phyloP scores from a whole-genome alignment of 2,329 filamentous ascomycete genomes.

The Magnaporthales sp. region DNA sequence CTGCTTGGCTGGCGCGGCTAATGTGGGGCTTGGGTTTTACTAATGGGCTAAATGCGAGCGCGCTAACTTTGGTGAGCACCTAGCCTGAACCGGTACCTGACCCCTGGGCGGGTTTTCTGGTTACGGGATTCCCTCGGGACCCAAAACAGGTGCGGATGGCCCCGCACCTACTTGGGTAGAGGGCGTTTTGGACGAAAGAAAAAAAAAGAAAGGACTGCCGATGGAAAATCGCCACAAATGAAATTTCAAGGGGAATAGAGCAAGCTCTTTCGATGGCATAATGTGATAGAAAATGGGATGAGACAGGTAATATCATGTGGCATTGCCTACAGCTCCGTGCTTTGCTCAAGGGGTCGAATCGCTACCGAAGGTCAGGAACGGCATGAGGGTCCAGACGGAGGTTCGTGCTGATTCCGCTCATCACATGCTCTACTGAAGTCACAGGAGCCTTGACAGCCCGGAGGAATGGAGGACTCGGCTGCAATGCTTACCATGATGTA shows the following conservation, averaged over 20 bases:
- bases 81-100: not conserved
- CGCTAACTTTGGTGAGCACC: not conserved
- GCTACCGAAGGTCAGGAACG: too few relatives aligned
- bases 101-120: not conserved
- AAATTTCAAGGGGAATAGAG: too few relatives aligned
- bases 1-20: not conserved
- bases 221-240: not conserved
- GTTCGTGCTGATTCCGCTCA: not conserved
- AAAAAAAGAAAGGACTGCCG: too few relatives aligned
- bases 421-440: not conserved
- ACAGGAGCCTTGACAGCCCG: not conserved
- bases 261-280: not conserved
- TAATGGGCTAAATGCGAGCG: not conserved
- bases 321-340: not conserved
- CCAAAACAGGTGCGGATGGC: not conserved
- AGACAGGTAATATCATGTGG: not conserved
- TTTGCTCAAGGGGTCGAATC: not conserved
- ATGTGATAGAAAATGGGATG: not conserved
- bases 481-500: not conserved
- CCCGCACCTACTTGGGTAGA: not conserved
- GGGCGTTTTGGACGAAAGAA: not conserved
- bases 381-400: not conserved
- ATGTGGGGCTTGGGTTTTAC: not conserved
- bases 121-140: not conserved
- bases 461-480: not conserved